Conservation (phyloP, 2,329 filamentous ascomycete species). For the Xylariales sp. region DNA sequence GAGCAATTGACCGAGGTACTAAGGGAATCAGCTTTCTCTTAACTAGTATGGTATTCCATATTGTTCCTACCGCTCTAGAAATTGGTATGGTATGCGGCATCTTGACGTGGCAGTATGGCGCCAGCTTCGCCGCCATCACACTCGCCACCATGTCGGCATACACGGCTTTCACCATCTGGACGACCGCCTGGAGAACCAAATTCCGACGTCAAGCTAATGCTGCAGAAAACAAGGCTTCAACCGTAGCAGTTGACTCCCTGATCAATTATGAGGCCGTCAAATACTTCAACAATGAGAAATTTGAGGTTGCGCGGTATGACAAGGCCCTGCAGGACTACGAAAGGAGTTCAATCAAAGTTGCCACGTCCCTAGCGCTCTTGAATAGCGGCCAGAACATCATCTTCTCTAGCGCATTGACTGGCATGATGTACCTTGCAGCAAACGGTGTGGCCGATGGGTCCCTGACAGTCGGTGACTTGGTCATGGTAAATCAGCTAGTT, state of each 20-base stretch:
- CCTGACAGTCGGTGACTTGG: slow-evolving; percentile 92
- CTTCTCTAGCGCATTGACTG: slow-evolving; percentile 91
- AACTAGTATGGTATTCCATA: slow-evolving; percentile 98
- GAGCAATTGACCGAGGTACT: slow-evolving; percentile 95
- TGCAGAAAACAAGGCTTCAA: slow-evolving; percentile 94
- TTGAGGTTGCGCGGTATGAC: slow-evolving; percentile 91
- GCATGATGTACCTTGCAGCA: slow-evolving; percentile 98
- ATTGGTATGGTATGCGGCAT: slow-evolving; percentile 97
- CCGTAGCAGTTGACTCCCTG: slow-evolving; percentile 93
- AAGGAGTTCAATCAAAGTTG: slow-evolving; percentile 94
- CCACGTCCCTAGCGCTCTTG: slow-evolving; percentile 89
- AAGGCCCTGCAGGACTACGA: slow-evolving; percentile 87
- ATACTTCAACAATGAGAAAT: slow-evolving; percentile 99
- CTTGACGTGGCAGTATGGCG: slow-evolving; percentile 93
- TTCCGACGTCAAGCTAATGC: slow-evolving; percentile 96
- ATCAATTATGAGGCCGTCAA: slow-evolving; percentile 99
- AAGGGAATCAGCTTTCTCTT: slow-evolving; percentile 98
- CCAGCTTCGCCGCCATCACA: slow-evolving; percentile 91
- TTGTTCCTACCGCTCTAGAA: slow-evolving; percentile 91
- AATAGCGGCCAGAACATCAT: slow-evolving; percentile 98
- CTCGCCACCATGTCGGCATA: slow-evolving; percentile 92
- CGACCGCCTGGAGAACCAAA: slow-evolving; percentile 96
- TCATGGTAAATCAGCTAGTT: slow-evolving; percentile 99
- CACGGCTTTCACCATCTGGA: slow-evolving; percentile 95
- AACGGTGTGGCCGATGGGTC: slow-evolving; percentile 84